These are phyloP conservation scores for Trichoderma simmonsii DNA, from an alignment of 2,329 filamentous ascomycete genomes.

Conservation along the genomic window DNA sequence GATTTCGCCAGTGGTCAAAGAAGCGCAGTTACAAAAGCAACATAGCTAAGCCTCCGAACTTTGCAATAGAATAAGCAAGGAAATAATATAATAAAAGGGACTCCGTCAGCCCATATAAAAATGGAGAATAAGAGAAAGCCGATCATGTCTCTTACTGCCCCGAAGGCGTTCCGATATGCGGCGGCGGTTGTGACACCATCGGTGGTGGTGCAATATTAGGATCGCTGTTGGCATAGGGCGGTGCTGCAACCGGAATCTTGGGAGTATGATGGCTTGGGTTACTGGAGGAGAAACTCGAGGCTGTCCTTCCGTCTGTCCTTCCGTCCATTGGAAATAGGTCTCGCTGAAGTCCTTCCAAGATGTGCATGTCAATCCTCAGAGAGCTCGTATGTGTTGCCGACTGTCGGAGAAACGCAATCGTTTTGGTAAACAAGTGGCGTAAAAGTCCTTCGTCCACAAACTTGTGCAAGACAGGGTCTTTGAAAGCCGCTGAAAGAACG, in stretches of 20 bases:
- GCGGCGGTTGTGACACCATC: neutral
- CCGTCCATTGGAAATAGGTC: constrained; percentile 40
- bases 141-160: neutral
- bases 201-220: neutral
- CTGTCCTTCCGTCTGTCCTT: constrained; percentile 29
- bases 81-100: neutral
- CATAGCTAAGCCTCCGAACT: neutral
- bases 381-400: constrained; percentile 72
- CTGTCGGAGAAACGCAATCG: constrained; percentile 70
- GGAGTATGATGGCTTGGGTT: constrained; percentile 28
- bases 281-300: constrained; percentile 47
- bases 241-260: constrained; percentile 22
- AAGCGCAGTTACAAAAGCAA: neutral
- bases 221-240: constrained; percentile 4
- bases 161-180: neutral
- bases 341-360: constrained; percentile 59
- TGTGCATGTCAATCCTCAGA: constrained; percentile 68
- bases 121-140: neutral
- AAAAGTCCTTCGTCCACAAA: constrained; percentile 58
- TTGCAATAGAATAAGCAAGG: neutral
- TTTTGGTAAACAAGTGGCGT: constrained; percentile 62
- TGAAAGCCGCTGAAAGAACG: constrained; percentile 79
- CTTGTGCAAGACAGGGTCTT: constrained; percentile 57
- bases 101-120: neutral
- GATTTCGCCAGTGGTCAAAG: neutral